Base-by-base conservation (phyloP, 176 grass and related monocot species). In the Guadua angustifolia region DNA sequence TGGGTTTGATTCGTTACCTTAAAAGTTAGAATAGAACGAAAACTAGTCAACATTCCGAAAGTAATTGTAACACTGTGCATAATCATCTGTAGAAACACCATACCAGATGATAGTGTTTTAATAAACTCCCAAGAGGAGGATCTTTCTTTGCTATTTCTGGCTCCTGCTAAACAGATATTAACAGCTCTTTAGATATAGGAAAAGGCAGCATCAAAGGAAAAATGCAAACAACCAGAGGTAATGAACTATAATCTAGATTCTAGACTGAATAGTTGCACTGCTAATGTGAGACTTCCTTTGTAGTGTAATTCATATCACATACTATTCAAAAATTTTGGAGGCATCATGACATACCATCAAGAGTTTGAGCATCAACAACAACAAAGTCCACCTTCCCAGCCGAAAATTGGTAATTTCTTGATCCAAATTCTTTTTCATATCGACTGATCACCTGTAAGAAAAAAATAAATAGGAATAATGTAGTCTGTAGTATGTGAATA, bases 91-190 rank as follows among this genome's bases (percentile, higher is more conserved):
- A 76, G 22, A 86, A 56, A 44, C 43, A 26, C 4, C 82, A 86
- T 90, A 94, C 96, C 92, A 68, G 87, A 53, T 83, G 93, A 83
- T 78, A 92, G 78, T 56, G 71, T 87, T 86, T 85, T 83, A 56
- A 98, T 85, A 60, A 98, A 98, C 38, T 98, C 88, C 96, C 96
- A 98, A 58, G 96, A 94, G 32, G 87, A 90, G 24, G 93, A 87
- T 65, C 80, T 94, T 84, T 93, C 91, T 85, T 90, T 98, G 69
- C 78, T 92, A 69, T 90, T 39, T 93, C 88, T 88, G 29, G 80
- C 42, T 78, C 91, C 95, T 95, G 83, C 69, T 85, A 73, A 80
- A 71, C 86, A 89, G 39, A 72, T 25, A 43, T 58, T 72, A 68
- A 72, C 57, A 82, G 2, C 36, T 82, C 2, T 67, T 85, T 75